phyloP scores from a whole-genome alignment of 257 asterid genomes.

The Buddleja alternifolia region DNA sequence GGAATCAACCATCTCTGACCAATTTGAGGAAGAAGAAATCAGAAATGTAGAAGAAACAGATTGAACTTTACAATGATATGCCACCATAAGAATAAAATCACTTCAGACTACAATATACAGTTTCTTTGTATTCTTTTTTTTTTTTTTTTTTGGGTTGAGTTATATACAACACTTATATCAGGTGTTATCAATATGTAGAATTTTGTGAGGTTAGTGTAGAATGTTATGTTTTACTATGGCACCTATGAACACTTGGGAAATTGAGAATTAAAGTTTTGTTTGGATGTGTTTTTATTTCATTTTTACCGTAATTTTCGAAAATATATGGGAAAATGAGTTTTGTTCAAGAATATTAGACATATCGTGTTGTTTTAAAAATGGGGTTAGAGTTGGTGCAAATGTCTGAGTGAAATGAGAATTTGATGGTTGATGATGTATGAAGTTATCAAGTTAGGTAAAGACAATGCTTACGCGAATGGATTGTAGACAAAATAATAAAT shows the following conservation, averaged over 20 bases:
- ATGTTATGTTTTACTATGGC: not conserved
- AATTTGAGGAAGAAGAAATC: slow-evolving; percentile 48
- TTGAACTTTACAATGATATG: slow-evolving; percentile 33
- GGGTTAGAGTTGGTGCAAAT: too few relatives aligned
- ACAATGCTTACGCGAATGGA: too few relatives aligned
- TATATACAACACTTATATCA: slow-evolving; percentile 12
- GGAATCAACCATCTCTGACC: slow-evolving; percentile 39
- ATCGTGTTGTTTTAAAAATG: too few relatives aligned
- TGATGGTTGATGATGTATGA: too few relatives aligned
- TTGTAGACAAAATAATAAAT: too few relatives aligned
- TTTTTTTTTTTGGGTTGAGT: not conserved
- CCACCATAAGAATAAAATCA: slow-evolving; percentile 33
- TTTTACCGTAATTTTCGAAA: too few relatives aligned
- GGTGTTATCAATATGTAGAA: slow-evolving; percentile 33
- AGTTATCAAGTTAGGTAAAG: too few relatives aligned
- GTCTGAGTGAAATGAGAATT: too few relatives aligned
- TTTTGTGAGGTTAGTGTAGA: slow-evolving; percentile 35
- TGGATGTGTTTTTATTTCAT: too few relatives aligned
- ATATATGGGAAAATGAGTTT: too few relatives aligned
- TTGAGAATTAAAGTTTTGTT: too few relatives aligned
- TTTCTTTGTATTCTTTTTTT: slow-evolving; percentile 16
- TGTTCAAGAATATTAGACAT: too few relatives aligned
- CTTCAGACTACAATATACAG: slow-evolving; percentile 12
- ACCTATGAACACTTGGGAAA: not conserved
- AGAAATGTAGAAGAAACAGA: slow-evolving; percentile 35